These are phyloP conservation scores for Salvia hispanica DNA, from an alignment of 257 asterid genomes.

Conservation along the genomic window DNA sequence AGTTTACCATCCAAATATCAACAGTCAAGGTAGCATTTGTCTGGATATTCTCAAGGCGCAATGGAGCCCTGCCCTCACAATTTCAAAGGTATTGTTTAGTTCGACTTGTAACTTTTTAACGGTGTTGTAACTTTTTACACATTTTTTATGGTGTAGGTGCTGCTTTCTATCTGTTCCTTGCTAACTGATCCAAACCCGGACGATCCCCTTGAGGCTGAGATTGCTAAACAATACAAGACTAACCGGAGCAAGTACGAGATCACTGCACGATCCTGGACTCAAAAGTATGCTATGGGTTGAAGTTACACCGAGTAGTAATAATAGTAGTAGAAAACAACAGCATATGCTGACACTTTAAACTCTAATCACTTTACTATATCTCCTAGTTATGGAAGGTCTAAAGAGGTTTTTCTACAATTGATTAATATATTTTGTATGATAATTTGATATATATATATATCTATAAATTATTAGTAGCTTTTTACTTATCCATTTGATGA, in stretches of 20 bases:
- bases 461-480: neutral
- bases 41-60: slow-evolving; percentile 55
- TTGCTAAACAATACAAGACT: slow-evolving; percentile 77
- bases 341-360: neutral
- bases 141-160: slow-evolving; percentile 47
- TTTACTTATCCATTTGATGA: neutral
- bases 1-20: slow-evolving; percentile 54
- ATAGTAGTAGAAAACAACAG: neutral
- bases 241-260: slow-evolving; percentile 68
- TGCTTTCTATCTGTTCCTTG: slow-evolving; percentile 78
- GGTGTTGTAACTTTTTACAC: neutral
- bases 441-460: neutral
- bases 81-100: slow-evolving; percentile 43
- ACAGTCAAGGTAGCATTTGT: slow-evolving; percentile 55
- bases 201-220: slow-evolving; percentile 85
- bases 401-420: neutral
- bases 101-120: neutral
- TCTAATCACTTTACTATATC: neutral
- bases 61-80: slow-evolving; percentile 59
- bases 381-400: neutral
- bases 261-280: slow-evolving; percentile 85
- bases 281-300: slow-evolving; percentile 79
- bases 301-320: neutral
- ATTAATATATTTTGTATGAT: neutral
- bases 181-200: slow-evolving; percentile 86